phyloP scores from a whole-genome alignment of 2,329 filamentous ascomycete genomes.

The Fusarium anthophilum region DNA sequence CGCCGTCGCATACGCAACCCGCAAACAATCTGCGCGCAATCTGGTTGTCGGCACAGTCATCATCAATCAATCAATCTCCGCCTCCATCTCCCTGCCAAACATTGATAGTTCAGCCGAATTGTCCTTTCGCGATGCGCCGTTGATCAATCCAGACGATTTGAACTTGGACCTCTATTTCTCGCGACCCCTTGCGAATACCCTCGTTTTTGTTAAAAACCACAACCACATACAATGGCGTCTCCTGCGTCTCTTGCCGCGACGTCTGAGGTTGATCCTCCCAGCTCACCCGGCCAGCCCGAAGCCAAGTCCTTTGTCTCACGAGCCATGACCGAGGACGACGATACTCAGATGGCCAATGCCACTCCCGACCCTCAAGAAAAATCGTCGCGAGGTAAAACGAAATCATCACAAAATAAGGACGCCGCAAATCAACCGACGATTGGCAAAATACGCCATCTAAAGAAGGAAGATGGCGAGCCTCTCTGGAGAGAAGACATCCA shows the following conservation, averaged over 20 bases:
- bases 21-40: conserved; percentile 23
- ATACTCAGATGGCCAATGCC: conserved; percentile 53
- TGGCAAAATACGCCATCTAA: conserved; percentile 83
- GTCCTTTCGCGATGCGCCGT: conserved; percentile 34
- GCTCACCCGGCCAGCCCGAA: conserved; percentile 56
- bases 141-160: conserved; percentile 22
- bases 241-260: conserved; percentile 53
- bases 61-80: conserved; percentile 2
- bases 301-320: conserved; percentile 59
- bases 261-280: conserved; percentile 58
- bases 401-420: conserved; percentile 48
- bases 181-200: conserved; percentile 5
- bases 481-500: conserved; percentile 90
- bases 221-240: conserved; percentile 49
- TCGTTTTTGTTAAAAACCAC: conserved; percentile 7
- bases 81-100: conserved; percentile 23
- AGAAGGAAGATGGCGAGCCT: conserved; percentile 89
- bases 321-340: conserved; percentile 58
- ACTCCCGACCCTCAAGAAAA: conserved; percentile 57
- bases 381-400: conserved; percentile 49
- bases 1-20: conserved; percentile 24
- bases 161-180: neutral
- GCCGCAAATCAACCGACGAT: conserved; percentile 52
- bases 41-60: conserved; percentile 24
- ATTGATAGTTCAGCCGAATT: conserved; percentile 12